Percentiles rank a stretch among this genome's conserved stretches.
phyloP scores from a whole-genome alignment of 345 rosid genomes.

The Camelina laxa region DNA sequence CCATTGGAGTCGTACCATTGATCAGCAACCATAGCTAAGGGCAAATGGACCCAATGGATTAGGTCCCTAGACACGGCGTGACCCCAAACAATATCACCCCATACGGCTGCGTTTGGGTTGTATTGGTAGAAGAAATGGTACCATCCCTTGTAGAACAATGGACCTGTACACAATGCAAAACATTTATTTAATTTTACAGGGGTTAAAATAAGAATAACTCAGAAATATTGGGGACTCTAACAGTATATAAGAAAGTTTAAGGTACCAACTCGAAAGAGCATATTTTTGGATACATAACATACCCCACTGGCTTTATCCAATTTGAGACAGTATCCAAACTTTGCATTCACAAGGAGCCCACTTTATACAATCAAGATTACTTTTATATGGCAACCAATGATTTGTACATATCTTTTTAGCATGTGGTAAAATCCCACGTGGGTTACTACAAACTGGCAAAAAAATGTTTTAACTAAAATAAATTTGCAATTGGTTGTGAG shows the following conservation, averaged over 20 bases:
- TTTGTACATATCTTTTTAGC: slow-evolving; percentile 22
- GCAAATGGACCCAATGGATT: slow-evolving; percentile 90
- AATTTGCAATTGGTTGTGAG: slow-evolving; percentile 19
- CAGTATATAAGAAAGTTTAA: not conserved
- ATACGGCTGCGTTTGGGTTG: slow-evolving; percentile 82
- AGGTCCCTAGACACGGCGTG: slow-evolving; percentile 87
- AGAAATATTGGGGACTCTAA: not conserved
- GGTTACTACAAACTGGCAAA: slow-evolving; percentile 29
- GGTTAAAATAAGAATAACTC: slow-evolving; percentile 7
- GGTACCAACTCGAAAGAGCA: slow-evolving; percentile 10
- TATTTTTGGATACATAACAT: slow-evolving; percentile 11
- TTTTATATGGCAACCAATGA: slow-evolving; percentile 44
- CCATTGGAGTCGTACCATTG: slow-evolving; percentile 78
- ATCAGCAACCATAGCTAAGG: slow-evolving; percentile 78
- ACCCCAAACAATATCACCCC: slow-evolving; percentile 99
- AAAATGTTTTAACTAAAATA: not conserved
- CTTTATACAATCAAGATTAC: slow-evolving; percentile 22
- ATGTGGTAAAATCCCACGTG: slow-evolving; percentile 40
- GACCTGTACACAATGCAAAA: slow-evolving; percentile 56
- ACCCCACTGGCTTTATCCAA: slow-evolving; percentile 36
- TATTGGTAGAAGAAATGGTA: slow-evolving; percentile 96
- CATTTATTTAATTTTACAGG: not conserved
- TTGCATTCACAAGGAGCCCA: slow-evolving; percentile 18
- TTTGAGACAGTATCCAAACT: slow-evolving; percentile 37
- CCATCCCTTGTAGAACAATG: slow-evolving; percentile 77